Evolutionary conservation across 208 protist genomes (phyloP), one percentile per base, ranked within the genome.

Genomic region (Leishmania tropica): DNA sequence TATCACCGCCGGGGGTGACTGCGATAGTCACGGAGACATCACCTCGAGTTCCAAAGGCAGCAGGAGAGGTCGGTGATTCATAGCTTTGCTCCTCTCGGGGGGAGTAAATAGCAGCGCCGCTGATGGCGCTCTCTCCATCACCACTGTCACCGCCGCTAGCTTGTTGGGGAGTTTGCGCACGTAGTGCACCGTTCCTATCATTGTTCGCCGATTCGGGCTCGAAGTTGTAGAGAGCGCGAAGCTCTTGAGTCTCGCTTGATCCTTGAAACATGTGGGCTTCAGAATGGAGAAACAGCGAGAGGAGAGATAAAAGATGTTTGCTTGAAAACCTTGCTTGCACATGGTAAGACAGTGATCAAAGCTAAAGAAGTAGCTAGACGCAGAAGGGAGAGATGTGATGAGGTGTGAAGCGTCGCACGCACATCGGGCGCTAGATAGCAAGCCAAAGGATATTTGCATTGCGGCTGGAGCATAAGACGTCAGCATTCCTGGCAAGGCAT

Each of bases 161-260:
- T 1, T 40, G 72, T 15, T 56, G 35, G 28, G 78, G 45, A 51
- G 65, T 64, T 51, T 81, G 35, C 31, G 40, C 37, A 58, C 56
- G 28, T 42, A 45, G 3, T 72, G 70, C 10, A 58, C 24, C 62
- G 6, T n/a, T 31, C 6, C 60, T 21, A 21, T 51, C 42, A 31
- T 70, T 86, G 31, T 45, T 77, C 3, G 82, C 67, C 8, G 85
- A 85, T 5, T 84, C 81, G 4, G 51, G 77, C 53, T 65, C 76
- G 31, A 94, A 94, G 75, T 92, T 85, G 79, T 94, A 94, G 51
- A 90, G 73, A 70, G 75, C 76, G 65, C 56, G 78, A 15, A 85
- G 82, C 82, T 85, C 82, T 62, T 85, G 82, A 35, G 65, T 81
- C 65, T 85, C 82, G 40, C 76, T 85, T 35, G 65, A 74, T 21